These are phyloP conservation scores for Kwoniella dendrophila DNA, from an alignment of 768 basidiomycete genomes.

Conservation along the genomic window DNA sequence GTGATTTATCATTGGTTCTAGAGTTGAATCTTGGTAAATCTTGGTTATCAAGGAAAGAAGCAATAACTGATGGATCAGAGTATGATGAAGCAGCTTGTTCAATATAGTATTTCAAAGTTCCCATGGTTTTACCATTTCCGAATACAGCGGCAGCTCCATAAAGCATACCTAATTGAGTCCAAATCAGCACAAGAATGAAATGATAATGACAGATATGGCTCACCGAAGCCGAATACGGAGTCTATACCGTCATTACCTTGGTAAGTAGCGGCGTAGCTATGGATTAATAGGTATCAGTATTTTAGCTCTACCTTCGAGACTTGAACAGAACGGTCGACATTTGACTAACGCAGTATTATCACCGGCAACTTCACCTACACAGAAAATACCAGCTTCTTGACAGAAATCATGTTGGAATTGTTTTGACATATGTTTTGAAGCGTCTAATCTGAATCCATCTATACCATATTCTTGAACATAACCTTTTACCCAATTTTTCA, in stretches of 20 bases:
- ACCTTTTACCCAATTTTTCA: constrained; percentile 33
- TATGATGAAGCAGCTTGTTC: constrained; percentile 17
- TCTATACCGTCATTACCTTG: constrained; percentile 36
- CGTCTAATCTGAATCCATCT: constrained; percentile 44
- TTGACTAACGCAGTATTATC: constrained; percentile 21
- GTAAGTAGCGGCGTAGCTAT: constrained; percentile 31
- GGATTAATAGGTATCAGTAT: neutral
- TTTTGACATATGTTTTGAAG: constrained; percentile 41
- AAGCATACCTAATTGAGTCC: neutral
- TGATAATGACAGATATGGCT: neutral
- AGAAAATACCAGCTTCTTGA: constrained; percentile 34
- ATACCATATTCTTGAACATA: constrained; percentile 41
- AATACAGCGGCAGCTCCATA: constrained; percentile 32
- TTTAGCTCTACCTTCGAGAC: neutral
- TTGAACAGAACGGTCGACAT: neutral
- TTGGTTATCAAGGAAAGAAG: constrained; percentile 46
- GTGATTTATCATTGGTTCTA: constrained; percentile 28
- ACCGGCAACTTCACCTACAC: constrained; percentile 44
- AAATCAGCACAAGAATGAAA: too few relatives aligned
- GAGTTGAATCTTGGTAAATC: constrained; percentile 45
- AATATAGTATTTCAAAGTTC: constrained; percentile 18
- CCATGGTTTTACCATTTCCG: constrained; percentile 20
- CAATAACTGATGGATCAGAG: constrained; percentile 33
- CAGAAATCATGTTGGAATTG: constrained; percentile 42
- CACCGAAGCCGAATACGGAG: constrained; percentile 44